phyloP scores from a whole-genome alignment of 2,329 filamentous ascomycete genomes.

The Claviceps capensis region DNA sequence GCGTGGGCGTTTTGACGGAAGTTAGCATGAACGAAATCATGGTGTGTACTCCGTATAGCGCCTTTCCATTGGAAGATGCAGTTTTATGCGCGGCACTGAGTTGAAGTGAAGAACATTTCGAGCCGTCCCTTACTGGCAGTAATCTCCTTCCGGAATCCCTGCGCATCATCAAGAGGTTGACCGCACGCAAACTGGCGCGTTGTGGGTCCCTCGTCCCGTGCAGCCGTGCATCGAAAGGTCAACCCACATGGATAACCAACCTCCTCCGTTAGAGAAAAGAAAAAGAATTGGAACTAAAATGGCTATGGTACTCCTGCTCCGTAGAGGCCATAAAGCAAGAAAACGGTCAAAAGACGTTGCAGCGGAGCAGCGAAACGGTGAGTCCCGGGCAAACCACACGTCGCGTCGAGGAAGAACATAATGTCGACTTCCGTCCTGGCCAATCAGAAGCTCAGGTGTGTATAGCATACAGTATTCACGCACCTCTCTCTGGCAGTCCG shows the following conservation, averaged over 20 bases:
- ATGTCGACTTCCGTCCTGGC: background rate
- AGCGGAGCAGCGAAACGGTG: background rate
- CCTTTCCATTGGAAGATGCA: background rate
- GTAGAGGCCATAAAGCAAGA: background rate
- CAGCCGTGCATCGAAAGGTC: background rate
- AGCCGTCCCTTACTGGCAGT: background rate
- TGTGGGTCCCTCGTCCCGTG: background rate
- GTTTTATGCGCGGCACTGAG: background rate
- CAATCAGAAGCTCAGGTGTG: background rate
- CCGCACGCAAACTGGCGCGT: background rate
- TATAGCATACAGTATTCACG: no score
- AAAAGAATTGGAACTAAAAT: background rate
- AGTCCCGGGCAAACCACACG: background rate
- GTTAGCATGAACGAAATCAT: background rate
- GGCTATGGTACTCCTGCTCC: no score
- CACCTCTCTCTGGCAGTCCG: background rate
- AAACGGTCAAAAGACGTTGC: background rate
- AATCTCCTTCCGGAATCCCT: constrained; percentile 5
- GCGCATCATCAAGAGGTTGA: constrained; percentile 7
- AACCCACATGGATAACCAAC: constrained; percentile 1
- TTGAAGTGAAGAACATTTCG: constrained; percentile 11
- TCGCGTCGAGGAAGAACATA: background rate
- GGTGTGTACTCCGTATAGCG: background rate
- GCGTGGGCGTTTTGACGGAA: background rate
- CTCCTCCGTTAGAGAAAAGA: background rate